Conservation (phyloP, 306 rosid species). For the Rosa multiflora region DNA sequence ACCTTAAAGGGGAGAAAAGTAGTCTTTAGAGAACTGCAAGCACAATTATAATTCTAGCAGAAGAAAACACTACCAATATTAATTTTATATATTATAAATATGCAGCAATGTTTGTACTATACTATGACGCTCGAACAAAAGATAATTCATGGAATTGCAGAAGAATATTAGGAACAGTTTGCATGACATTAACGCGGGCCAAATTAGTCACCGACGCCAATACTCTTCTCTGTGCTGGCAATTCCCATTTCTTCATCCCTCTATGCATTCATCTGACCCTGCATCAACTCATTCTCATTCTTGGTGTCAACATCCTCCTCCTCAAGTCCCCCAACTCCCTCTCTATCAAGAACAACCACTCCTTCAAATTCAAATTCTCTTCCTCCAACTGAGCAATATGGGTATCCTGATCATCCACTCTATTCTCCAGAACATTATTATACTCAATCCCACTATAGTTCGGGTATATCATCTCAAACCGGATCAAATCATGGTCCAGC, state of each 20-base stretch:
- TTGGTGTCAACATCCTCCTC: slow-evolving; percentile 51
- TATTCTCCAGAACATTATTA: slow-evolving; percentile 71
- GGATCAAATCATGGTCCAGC: slow-evolving; percentile 88
- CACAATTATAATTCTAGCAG: background rate
- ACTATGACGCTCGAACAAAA: background rate
- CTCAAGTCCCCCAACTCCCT: slow-evolving; percentile 72
- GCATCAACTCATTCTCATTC: background rate
- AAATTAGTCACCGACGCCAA: slow-evolving; percentile 34
- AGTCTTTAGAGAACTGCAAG: background rate
- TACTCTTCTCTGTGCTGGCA: slow-evolving; percentile 39
- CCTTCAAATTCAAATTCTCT: slow-evolving; percentile 88
- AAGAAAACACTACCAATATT: background rate
- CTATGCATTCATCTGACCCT: slow-evolving; percentile 2
- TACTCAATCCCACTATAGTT: slow-evolving; percentile 69
- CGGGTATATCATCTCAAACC: slow-evolving; percentile 89
- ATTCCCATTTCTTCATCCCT: slow-evolving; percentile 35
- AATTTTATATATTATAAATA: background rate
- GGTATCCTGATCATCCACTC: slow-evolving; percentile 94
- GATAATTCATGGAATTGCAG: background rate
- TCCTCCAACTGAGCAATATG: slow-evolving; percentile 92
- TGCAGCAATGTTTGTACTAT: background rate
- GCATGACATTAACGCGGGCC: slow-evolving; percentile 16
- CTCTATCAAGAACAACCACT: slow-evolving; percentile 83
- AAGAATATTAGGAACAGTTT: background rate
- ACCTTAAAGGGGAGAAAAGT: background rate